Conservation (phyloP, 1,284 basidiomycete species). For the Chondrostereum purpureum region DNA sequence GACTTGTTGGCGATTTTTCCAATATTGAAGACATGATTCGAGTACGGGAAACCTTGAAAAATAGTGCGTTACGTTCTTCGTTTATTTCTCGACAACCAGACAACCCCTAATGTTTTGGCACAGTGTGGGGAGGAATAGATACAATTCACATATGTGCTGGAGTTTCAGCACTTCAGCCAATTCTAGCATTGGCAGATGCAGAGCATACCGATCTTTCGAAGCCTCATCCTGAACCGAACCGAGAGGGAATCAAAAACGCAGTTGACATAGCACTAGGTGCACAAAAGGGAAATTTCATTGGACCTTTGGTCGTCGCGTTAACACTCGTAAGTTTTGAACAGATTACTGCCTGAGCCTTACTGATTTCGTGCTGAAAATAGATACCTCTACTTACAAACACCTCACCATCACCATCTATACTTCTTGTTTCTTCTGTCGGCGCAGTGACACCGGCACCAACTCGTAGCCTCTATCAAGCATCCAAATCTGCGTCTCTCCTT, state of each 20-base stretch:
- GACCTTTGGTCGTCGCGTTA: slow-evolving; percentile 56
- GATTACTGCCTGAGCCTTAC: slow-evolving; percentile 1
- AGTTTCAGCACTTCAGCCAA: slow-evolving; percentile 75
- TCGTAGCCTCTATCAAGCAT: slow-evolving; percentile 78
- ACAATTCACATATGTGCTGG: slow-evolving; percentile 84
- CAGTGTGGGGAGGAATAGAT: slow-evolving; percentile 80
- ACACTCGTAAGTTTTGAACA: slow-evolving; percentile 56
- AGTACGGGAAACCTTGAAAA: slow-evolving; percentile 49
- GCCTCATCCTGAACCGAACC: slow-evolving; percentile 27
- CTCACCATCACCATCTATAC: slow-evolving; percentile 68
- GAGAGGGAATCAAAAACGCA: slow-evolving; percentile 44
- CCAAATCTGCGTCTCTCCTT: slow-evolving; percentile 75
- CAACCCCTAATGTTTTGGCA: neutral
- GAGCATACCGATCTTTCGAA: slow-evolving; percentile 29
- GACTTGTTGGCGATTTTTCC: slow-evolving; percentile 59
- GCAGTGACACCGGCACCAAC: slow-evolving; percentile 83
- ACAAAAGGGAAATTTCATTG: slow-evolving; percentile 55
- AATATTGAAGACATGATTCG: slow-evolving; percentile 62
- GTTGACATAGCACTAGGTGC: slow-evolving; percentile 50
- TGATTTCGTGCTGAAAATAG: slow-evolving; percentile 32
- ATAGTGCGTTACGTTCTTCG: slow-evolving; percentile 37
- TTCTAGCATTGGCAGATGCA: slow-evolving; percentile 69
- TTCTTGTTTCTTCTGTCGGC: slow-evolving; percentile 77
- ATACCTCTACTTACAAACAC: slow-evolving; percentile 71
- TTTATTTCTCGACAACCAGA: neutral